Base-by-base conservation (phyloP, 2,329 filamentous ascomycete species). In the Alternaria angustiovoidea region DNA sequence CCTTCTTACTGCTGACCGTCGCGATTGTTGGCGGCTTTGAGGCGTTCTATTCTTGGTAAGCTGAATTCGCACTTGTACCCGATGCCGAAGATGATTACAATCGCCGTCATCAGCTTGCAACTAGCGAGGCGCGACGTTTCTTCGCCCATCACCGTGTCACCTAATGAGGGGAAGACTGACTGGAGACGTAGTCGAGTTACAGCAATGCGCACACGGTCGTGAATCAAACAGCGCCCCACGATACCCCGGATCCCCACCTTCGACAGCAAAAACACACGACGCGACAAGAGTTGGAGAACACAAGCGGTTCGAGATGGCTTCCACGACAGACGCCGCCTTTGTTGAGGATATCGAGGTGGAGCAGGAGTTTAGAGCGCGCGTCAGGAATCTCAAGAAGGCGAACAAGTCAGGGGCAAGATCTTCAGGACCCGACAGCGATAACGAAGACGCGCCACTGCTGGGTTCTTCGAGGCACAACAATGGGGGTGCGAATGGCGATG, bases 341-440 rank as follows among this genome's bases (percentile, higher is more conserved):
- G 69, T 70, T 1, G 69, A 71, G 39, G 76, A 77, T 7, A 62
- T 68, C 43, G 73, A 76, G 7, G 54, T 72, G 30, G 75, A 78
- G 44, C 68, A 69, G 34, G 63, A 67, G 36, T 42, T 73, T 4
- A 66, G 57, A 22, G 57, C 60, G 52, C 66, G 66, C n/a, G 47
- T 49, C 22, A 66, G 57, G 9, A 54, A 36, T 26, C 59, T 59
- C n/a, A 58, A 42, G 32, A 63, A 61, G 7, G 48, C 66, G 24
- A 70, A 39, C n/a, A 69, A 66, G 52, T 63, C 64, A 47, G 63
- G 64, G 44, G 51, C 66, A 14, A 61, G 38, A 39, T 68, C 69
- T 7, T 55, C 59, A 9, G 59, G 38, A 6, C 44, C 34, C 7
- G 64, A 70, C 4, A 62, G 48, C 32, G 66, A 68, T 12, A 46